Conservation (phyloP, 1,284 basidiomycete species). For the Ceratobasidium sp. region DNA sequence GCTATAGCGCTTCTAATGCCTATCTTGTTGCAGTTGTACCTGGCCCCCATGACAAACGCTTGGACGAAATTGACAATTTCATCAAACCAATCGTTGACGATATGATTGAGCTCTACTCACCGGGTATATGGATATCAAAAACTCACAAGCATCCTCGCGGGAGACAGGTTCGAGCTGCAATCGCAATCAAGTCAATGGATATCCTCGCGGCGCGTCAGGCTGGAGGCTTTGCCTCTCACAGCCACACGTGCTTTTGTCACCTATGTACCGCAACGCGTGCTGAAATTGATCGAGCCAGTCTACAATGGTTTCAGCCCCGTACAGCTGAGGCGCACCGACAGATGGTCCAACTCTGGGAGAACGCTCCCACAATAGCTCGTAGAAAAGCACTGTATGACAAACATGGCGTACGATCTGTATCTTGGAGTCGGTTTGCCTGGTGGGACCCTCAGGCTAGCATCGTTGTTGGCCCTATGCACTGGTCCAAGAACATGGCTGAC, state of each 20-base stretch:
- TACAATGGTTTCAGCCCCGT: not conserved
- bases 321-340: not conserved
- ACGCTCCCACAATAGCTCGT: not conserved
- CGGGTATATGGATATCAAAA: constrained; percentile 53
- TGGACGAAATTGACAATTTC: constrained; percentile 54
- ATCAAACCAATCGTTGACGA: not conserved
- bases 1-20: constrained; percentile 58
- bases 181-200: not conserved
- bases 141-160: constrained; percentile 30
- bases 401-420: not conserved
- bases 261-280: not conserved
- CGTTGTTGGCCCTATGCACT: constrained; percentile 13
- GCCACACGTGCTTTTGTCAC: constrained; percentile 21
- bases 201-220: not conserved
- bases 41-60: constrained; percentile 54
- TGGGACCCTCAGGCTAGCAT: not conserved
- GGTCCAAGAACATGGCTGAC: constrained; percentile 2
- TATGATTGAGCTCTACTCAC: not conserved
- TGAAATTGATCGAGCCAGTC: not conserved
- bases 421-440: not conserved
- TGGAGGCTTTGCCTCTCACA: constrained; percentile 11
- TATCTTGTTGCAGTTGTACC: constrained; percentile 59
- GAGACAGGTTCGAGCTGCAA: not conserved
- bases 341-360: not conserved
- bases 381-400: not conserved